Evolutionary conservation across 1,284 basidiomycete genomes (phyloP).

Genomic region (Lignosus rhinocerotis): DNA sequence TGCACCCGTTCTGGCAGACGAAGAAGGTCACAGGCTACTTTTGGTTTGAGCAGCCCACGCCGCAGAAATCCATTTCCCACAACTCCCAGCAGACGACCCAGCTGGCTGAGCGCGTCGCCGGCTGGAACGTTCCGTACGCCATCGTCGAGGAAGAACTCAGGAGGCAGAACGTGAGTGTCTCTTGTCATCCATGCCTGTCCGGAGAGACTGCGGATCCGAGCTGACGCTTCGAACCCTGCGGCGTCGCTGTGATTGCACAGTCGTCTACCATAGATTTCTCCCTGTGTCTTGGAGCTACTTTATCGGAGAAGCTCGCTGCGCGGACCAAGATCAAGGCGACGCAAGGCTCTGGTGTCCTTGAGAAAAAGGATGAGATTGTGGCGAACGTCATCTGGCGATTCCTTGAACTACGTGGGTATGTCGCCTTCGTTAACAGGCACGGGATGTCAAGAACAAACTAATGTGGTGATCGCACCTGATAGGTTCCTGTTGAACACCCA

Average conservation of each 20-base stretch:
- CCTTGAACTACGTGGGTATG: slow-evolving; percentile 89
- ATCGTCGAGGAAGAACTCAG: slow-evolving; percentile 94
- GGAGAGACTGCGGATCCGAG: slow-evolving; percentile 13
- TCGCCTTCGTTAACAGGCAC: slow-evolving; percentile 17
- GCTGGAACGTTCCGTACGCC: slow-evolving; percentile 90
- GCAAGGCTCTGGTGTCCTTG: slow-evolving; percentile 54
- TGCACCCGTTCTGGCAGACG: slow-evolving; percentile 79
- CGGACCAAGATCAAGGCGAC: slow-evolving; percentile 69
- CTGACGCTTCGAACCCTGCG: slow-evolving; percentile 12
- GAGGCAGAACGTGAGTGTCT: slow-evolving; percentile 84
- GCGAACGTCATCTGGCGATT: slow-evolving; percentile 99
- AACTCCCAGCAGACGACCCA: slow-evolving; percentile 79
- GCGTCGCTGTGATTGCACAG: slow-evolving; percentile 39
- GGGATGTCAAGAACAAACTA: slow-evolving; percentile 10
- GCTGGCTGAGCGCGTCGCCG: slow-evolving; percentile 83
- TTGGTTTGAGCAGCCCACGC: slow-evolving; percentile 70
- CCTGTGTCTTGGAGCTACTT: slow-evolving; percentile 90
- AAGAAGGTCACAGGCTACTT: slow-evolving; percentile 71
- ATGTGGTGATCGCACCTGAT: slow-evolving; percentile 18
- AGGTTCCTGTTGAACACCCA: slow-evolving; percentile 90
- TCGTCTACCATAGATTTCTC: slow-evolving; percentile 98
- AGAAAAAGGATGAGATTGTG: slow-evolving; percentile 98
- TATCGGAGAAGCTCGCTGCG: slow-evolving; percentile 72
- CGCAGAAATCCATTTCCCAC: slow-evolving; percentile 63
- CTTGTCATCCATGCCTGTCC: slow-evolving; percentile 8